Evolutionary conservation across 805 yeast genomes (phyloP).

Genomic region (Metschnikowia proteae): DNA sequence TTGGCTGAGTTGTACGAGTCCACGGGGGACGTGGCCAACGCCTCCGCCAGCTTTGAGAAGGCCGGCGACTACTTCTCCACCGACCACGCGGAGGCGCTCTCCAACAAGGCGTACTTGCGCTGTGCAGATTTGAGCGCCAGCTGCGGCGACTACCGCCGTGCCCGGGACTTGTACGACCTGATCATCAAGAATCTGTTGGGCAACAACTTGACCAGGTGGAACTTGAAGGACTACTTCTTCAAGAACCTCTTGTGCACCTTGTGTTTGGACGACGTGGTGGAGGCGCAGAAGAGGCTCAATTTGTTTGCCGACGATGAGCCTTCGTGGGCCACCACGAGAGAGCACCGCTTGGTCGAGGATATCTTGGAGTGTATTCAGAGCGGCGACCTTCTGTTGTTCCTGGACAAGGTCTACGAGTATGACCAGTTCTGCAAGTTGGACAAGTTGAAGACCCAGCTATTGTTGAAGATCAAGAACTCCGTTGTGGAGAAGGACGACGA

Average conservation of each 20-base stretch:
- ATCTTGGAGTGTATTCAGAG: constrained; percentile 70
- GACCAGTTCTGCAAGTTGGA: constrained; percentile 89
- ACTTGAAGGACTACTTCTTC: constrained; percentile 85
- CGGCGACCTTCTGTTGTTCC: constrained; percentile 74
- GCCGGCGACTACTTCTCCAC: constrained; percentile 96
- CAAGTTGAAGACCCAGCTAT: constrained; percentile 81
- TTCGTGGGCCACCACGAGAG: constrained; percentile 70
- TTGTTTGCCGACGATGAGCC: constrained; percentile 70
- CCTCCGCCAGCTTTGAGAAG: constrained; percentile 67
- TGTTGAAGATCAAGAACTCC: constrained; percentile 74
- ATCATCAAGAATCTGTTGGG: constrained; percentile 74
- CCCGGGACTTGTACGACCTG: constrained; percentile 71
- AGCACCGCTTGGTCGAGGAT: constrained; percentile 62
- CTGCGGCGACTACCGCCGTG: constrained; percentile 65
- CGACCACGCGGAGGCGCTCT: constrained; percentile 87
- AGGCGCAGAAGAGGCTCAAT: constrained; percentile 70
- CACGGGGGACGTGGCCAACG: constrained; percentile 60
- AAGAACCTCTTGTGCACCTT: constrained; percentile 79
- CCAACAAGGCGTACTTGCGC: constrained; percentile 83
- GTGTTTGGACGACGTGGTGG: constrained; percentile 82
- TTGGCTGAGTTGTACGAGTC: constrained; percentile 83
- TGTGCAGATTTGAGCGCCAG: constrained; percentile 83
- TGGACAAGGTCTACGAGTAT: constrained; percentile 71
- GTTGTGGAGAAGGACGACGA: constrained; percentile 69
- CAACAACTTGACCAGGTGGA: constrained; percentile 81